Evolutionary conservation across 2,329 filamentous ascomycete genomes (phyloP).

Genomic region (Nothophaeocryptopus gaeumannii): DNA sequence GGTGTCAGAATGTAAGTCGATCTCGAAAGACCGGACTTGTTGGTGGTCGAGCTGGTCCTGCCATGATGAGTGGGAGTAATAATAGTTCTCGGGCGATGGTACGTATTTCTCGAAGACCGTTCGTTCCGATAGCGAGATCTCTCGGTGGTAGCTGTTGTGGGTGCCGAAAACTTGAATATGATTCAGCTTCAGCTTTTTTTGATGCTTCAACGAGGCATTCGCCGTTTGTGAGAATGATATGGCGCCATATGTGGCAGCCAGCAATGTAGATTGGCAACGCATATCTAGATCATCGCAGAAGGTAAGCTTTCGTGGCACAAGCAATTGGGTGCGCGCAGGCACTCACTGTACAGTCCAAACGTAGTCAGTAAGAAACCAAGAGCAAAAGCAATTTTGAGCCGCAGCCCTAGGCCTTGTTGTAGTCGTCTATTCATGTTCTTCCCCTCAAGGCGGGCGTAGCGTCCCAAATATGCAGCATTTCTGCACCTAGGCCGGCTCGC

Average conservation of each 20-base stretch:
- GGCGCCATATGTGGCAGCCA: neutral
- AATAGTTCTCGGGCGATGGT: slow-evolving; percentile 42
- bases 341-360: slow-evolving; percentile 19
- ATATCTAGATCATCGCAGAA: slow-evolving; percentile 1
- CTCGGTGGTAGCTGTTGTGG: slow-evolving; percentile 53
- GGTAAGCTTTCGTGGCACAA: neutral
- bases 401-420: slow-evolving; percentile 6
- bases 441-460: slow-evolving; percentile 6
- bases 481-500: too few species aligned
- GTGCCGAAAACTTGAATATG: slow-evolving; percentile 53
- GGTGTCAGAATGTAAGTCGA: slow-evolving; percentile 51
- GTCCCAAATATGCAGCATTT: neutral
- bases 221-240: neutral
- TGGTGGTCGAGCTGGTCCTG: slow-evolving; percentile 47
- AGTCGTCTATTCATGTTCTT: slow-evolving; percentile 1
- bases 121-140: slow-evolving; percentile 44
- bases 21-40: slow-evolving; percentile 48
- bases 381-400: slow-evolving; percentile 2
- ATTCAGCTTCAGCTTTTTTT: slow-evolving; percentile 45
- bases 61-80: slow-evolving; percentile 49
- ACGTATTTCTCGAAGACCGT: slow-evolving; percentile 41
- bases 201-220: slow-evolving; percentile 1
- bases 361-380: slow-evolving; percentile 13
- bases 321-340: neutral
- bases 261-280: slow-evolving; percentile 10